These are phyloP conservation scores for Centella asiatica DNA, from an alignment of 129 eudicot species.

Conservation along the genomic window DNA sequence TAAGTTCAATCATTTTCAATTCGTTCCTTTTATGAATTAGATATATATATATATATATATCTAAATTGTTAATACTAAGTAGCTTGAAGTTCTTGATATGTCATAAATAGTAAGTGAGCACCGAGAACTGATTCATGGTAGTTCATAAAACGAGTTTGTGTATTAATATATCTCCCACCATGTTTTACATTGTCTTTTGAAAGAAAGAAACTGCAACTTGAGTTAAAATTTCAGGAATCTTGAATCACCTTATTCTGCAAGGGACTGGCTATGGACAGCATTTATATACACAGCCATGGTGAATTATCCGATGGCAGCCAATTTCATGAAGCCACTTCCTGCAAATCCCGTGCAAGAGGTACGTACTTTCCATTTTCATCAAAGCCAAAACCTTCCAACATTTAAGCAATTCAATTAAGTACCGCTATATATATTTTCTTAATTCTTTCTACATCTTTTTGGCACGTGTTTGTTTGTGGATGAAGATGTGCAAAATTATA, in stretches of 20 bases:
- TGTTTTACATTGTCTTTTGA: background rate
- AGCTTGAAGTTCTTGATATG: no score
- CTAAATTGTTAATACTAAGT: no score
- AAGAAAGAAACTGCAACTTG: background rate
- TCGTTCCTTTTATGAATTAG: background rate
- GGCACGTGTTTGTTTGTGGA: background rate
- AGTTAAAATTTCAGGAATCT: slow-evolving; percentile 28
- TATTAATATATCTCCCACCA: background rate
- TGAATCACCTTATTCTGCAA: slow-evolving; percentile 24
- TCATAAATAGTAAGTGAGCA: no score
- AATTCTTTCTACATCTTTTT: background rate
- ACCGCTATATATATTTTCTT: background rate
- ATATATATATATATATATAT: no score
- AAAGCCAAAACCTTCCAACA: no score
- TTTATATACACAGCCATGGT: slow-evolving; percentile 51
- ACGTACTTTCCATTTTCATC: slow-evolving; percentile 5
- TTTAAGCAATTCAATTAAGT: no score
- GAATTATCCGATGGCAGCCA: slow-evolving; percentile 43
- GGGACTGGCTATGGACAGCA: slow-evolving; percentile 42
- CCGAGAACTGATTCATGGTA: no score
- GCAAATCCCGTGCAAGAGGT: slow-evolving; percentile 49
- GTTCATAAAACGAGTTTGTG: no score
- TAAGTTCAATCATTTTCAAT: slow-evolving; percentile 11
- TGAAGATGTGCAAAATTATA: slow-evolving; percentile 51
- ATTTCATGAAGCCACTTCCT: slow-evolving; percentile 47